Evolutionary conservation across 2,329 filamentous ascomycete species (phyloP), one percentile per base, ranked within the genome.

Genomic region (Fusarium sp.): DNA sequence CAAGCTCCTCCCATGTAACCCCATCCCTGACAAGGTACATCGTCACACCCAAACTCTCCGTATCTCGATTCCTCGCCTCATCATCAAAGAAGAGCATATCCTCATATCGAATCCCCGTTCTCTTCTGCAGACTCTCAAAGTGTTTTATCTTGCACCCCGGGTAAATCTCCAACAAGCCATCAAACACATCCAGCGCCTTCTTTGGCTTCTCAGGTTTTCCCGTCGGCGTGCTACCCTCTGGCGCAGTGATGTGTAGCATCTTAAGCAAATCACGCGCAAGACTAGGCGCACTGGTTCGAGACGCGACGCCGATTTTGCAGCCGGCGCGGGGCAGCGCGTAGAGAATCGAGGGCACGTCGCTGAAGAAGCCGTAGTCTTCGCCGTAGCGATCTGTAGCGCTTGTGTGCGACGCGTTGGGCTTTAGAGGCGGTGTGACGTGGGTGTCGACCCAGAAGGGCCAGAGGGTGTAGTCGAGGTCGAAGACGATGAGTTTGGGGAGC

Each of bases 361-460:
- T 75, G 82, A 93, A 95, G 79, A 95, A 94, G 60, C 85, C 80
- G 74, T 89, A 94, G 18, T 83, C 83, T 80, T 94, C 91, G 77
- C 90, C 90, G 62, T 82, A 81, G 69, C 83, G 82, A 78, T 91
- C 89, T 20, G 82, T 80, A 55, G 80, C 83, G 68, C 79, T 80
- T 63, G 76, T 82, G 81, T 79, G 79, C 9, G 77, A 67, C 1
- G 82, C 58, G 55, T 84, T 81, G 8, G 84, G 74, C 70, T 86
- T 86, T 18, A 97, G 81, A 0, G 94, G 95, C 8, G 90, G 87
- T 24, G 89, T 88, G 73, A 96, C 92, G 81, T 98, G 95, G 5
- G 94, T 97, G 83, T 98, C 96, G 2, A 97, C 91, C 95, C 95
- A 98, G 82, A 98, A 98, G 6, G 95, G 94, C 96, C 95, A 98